Conservation (phyloP, 305 asterid genomes). For the Solanum hybrid region DNA sequence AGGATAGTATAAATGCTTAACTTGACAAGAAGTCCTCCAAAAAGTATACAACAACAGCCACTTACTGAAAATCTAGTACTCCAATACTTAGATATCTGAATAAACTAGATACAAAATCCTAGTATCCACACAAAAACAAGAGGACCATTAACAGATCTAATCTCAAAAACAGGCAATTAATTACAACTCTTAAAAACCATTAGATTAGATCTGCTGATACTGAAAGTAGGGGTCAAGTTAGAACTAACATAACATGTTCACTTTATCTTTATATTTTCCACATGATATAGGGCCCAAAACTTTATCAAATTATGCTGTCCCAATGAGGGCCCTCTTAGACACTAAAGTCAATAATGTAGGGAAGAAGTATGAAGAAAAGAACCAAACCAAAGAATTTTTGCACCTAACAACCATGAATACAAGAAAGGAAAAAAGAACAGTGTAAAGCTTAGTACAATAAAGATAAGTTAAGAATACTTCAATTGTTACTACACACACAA, state of each 20-base stretch:
- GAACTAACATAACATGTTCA: conserved; percentile 11
- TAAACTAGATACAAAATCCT: neutral
- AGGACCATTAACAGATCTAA: conserved; percentile 31
- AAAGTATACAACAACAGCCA: neutral
- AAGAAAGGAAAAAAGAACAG: conserved; percentile 7
- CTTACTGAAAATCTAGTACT: neutral
- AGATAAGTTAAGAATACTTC: neutral
- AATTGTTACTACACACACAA: neutral
- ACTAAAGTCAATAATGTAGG: conserved; percentile 32
- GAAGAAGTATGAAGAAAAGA: conserved; percentile 9
- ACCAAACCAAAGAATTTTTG: conserved; percentile 28
- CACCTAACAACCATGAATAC: conserved; percentile 18
- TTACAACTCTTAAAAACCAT: conserved; percentile 16
- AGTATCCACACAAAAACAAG: conserved; percentile 13
- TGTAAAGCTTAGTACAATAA: neutral
- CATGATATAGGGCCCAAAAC: conserved; percentile 32
- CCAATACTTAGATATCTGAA: neutral
- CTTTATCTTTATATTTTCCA: conserved; percentile 22
- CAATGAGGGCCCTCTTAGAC: conserved; percentile 49
- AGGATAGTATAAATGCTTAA: neutral
- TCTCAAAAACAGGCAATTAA: conserved; percentile 19
- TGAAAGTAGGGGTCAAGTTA: conserved; percentile 12
- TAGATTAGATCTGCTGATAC: conserved; percentile 32
- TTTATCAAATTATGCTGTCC: conserved; percentile 36
- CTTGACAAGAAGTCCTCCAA: neutral